Conservation (phyloP, 768 basidiomycete species). For the Lactifluus volemus region DNA sequence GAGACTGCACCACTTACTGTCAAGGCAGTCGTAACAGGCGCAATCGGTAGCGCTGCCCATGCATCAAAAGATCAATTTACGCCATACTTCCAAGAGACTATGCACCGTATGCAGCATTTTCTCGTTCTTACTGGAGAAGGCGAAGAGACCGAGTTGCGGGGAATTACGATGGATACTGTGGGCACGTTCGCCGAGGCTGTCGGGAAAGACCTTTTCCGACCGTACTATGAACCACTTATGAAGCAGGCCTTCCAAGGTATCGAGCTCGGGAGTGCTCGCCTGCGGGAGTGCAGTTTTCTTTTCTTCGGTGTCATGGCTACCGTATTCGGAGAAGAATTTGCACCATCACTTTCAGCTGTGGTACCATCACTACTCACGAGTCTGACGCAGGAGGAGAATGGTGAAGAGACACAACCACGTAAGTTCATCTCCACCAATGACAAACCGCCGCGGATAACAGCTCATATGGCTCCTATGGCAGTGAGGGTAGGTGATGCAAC, state of each 20-base stretch:
- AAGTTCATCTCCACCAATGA: background rate
- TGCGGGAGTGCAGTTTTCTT: slow-evolving; percentile 93
- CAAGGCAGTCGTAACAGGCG: slow-evolving; percentile 93
- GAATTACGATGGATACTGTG: slow-evolving; percentile 97
- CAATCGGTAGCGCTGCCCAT: slow-evolving; percentile 96
- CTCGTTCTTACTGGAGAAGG: slow-evolving; percentile 77
- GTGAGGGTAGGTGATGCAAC: slow-evolving; percentile 47
- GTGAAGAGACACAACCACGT: slow-evolving; percentile 39
- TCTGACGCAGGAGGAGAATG: slow-evolving; percentile 76
- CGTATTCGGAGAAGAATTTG: slow-evolving; percentile 92
- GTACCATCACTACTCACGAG: slow-evolving; percentile 79
- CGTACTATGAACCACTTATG: slow-evolving; percentile 97
- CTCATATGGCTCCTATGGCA: slow-evolving; percentile 19
- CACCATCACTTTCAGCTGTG: slow-evolving; percentile 75
- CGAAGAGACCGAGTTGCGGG: slow-evolving; percentile 89
- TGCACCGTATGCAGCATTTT: slow-evolving; percentile 84
- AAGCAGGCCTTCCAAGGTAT: slow-evolving; percentile 86
- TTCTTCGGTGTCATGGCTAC: slow-evolving; percentile 99
- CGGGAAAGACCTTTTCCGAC: slow-evolving; percentile 87
- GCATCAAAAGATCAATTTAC: slow-evolving; percentile 86
- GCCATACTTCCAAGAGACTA: slow-evolving; percentile 90
- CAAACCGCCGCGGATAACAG: background rate
- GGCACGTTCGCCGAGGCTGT: slow-evolving; percentile 98
- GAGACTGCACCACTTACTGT: slow-evolving; percentile 79
- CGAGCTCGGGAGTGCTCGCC: slow-evolving; percentile 74